Conservation (phyloP, 2,329 filamentous ascomycete species). For the Trichoderma sp. region DNA sequence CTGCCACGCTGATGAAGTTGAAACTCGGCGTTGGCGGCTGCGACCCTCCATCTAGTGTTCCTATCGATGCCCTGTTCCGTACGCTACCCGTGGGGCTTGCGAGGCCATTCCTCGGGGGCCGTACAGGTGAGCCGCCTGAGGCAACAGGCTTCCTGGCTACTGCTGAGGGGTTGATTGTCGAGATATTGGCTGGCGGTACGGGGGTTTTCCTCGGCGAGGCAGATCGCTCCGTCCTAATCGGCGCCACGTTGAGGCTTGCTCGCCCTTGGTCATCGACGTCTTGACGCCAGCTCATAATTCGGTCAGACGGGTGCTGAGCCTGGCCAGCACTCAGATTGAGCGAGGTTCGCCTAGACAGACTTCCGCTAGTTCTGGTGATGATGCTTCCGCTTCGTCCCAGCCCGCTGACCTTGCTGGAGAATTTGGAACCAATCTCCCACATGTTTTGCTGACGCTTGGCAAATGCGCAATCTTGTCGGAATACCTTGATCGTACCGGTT, state of each 20-base stretch:
- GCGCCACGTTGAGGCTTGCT: constrained; percentile 39
- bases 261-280: constrained; percentile 48
- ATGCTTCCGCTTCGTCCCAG: constrained; percentile 59
- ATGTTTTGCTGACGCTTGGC: constrained; percentile 71
- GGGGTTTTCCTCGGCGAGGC: constrained; percentile 51
- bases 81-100: constrained; percentile 42
- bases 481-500: constrained; percentile 86
- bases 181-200: constrained; percentile 38
- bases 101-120: constrained; percentile 24
- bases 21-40: constrained; percentile 57
- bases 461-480: constrained; percentile 89
- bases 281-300: constrained; percentile 87
- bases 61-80: constrained; percentile 28
- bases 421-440: constrained; percentile 75
- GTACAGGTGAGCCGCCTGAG: constrained; percentile 28
- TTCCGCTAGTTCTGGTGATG: constrained; percentile 51
- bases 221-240: constrained; percentile 52
- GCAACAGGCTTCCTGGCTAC: constrained; percentile 49
- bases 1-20: constrained; percentile 41
- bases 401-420: constrained; percentile 66
- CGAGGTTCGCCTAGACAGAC: constrained; percentile 55
- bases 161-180: constrained; percentile 42
- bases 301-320: constrained; percentile 55
- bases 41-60: constrained; percentile 29
- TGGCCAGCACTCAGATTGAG: constrained; percentile 40